Conservation (phyloP, 2,329 filamentous ascomycete genomes). For the Fusarium concolor region DNA sequence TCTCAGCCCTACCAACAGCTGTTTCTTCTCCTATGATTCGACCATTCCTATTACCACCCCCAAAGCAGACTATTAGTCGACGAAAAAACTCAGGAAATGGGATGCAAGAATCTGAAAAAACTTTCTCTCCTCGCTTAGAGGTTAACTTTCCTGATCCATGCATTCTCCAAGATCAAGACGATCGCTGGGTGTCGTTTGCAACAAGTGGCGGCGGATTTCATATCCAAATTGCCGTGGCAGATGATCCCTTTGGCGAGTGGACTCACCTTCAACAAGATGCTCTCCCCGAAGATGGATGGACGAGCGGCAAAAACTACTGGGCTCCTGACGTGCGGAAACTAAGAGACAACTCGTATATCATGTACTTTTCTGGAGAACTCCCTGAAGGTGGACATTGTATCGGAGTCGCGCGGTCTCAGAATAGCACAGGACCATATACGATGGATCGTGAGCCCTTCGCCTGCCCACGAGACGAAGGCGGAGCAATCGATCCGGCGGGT, state of each 20-base stretch:
- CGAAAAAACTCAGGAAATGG: constrained; percentile 12
- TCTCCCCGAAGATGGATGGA: constrained; percentile 67
- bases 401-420: constrained; percentile 63
- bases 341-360: constrained; percentile 63
- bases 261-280: constrained; percentile 63
- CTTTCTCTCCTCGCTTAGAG: constrained; percentile 31
- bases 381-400: constrained; percentile 65
- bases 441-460: constrained; percentile 61
- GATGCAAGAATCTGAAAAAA: not conserved
- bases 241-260: constrained; percentile 61
- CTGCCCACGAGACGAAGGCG: constrained; percentile 65
- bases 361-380: constrained; percentile 68
- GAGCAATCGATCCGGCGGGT: constrained; percentile 72
- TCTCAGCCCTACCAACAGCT: constrained; percentile 15
- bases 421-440: constrained; percentile 64
- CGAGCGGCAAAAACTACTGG: constrained; percentile 66
- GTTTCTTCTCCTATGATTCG: not conserved
- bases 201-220: constrained; percentile 63
- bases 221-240: constrained; percentile 65
- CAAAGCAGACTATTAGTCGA: constrained; percentile 19
- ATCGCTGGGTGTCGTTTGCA: constrained; percentile 68
- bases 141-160: constrained; percentile 67
- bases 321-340: constrained; percentile 69
- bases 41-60: constrained; percentile 8
- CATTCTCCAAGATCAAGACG: constrained; percentile 60